A percentile compares a stretch with the other conserved stretches of the same genome.
phyloP scores from a whole-genome alignment of 208 protist genomes.

The Trypanosoma rangeli region DNA sequence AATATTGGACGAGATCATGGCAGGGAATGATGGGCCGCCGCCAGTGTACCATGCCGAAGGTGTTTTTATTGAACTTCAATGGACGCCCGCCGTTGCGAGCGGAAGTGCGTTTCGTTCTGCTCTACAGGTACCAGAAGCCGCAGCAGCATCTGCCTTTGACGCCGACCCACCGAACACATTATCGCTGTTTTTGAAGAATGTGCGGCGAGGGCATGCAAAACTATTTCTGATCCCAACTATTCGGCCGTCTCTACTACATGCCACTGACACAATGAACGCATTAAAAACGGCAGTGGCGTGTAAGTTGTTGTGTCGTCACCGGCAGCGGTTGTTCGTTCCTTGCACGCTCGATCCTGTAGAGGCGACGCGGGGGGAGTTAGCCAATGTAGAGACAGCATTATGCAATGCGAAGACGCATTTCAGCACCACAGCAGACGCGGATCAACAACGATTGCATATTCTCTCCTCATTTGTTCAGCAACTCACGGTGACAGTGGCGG shows the following conservation, averaged over 20 bases:
- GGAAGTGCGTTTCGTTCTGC: not conserved
- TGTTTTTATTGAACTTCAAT: slow-evolving; percentile 16
- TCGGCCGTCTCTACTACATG: not conserved
- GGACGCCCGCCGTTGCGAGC: slow-evolving; percentile 6
- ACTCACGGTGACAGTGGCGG: not conserved
- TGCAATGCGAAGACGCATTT: no score
- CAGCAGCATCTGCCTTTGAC: not conserved
- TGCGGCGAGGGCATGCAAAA: slow-evolving; percentile 1
- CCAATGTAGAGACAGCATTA: no score
- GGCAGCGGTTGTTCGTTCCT: not conserved
- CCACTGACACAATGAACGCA: not conserved
- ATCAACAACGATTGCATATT: not conserved
- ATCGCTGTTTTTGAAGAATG: slow-evolving; percentile 3
- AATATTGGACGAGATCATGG: no score
- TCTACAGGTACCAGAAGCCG: not conserved
- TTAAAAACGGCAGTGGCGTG: not conserved
- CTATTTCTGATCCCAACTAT: slow-evolving; percentile 11
- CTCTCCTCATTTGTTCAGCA: not conserved
- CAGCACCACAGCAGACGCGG: no score
- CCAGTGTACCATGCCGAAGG: not conserved
- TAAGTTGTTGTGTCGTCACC: slow-evolving; percentile 5
- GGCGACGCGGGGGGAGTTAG: not conserved
- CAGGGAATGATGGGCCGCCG: not conserved
- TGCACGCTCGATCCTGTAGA: not conserved
- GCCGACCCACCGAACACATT: not conserved